Evolutionary conservation across 768 basidiomycete genomes (phyloP), one percentile per base, ranked within the genome.

Genomic region (Tricholoma matsutake): DNA sequence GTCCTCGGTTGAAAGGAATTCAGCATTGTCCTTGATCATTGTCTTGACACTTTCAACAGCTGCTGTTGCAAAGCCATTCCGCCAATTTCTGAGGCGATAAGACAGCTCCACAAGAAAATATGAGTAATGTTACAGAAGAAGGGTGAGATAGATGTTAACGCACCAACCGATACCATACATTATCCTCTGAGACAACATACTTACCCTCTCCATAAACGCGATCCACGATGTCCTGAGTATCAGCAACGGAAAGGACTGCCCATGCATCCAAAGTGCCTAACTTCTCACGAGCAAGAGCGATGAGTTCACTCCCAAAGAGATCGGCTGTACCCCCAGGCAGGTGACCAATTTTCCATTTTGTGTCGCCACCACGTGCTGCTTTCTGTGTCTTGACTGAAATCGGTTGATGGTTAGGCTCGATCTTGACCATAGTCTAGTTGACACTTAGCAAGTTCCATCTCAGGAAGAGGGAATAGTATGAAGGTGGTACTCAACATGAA

Each of bases 291-390:
- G 39, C 39, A 2, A 0, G 39, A 41, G 39, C 1, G 39, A 41
- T 2, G 14, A 41, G 73, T n/a, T 41, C 39, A 16, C n/a, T n/a
- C 0, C 14, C n/a, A n/a, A 41, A 41, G 39, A 41, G 13, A 41
- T 41, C 2, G 16, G 39, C 39, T 14, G 39, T 41, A 0, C 39
- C 39, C n/a, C n/a, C n/a, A n/a, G n/a, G 35, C 1, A 8, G 35
- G 35, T 6, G 35, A 37, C 35, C 9, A 0, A 37, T 37, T 37
- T 37, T 37, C 35, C 35, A 37, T 37, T 37, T 37, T 37, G 35
- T 37, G 35, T 37, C 35, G 9, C 35, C 35, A 37, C 35, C 35
- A 9, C 35, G 9, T 9, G 35, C 35, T 1, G 35, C 35, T 37
- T 37, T 37, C 35, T 37, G 35, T 41, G 39, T 41, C 39, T 41